Evolutionary conservation across 2,329 filamentous ascomycete species (phyloP).

Genomic region (Aureobasidium leucospermi): DNA sequence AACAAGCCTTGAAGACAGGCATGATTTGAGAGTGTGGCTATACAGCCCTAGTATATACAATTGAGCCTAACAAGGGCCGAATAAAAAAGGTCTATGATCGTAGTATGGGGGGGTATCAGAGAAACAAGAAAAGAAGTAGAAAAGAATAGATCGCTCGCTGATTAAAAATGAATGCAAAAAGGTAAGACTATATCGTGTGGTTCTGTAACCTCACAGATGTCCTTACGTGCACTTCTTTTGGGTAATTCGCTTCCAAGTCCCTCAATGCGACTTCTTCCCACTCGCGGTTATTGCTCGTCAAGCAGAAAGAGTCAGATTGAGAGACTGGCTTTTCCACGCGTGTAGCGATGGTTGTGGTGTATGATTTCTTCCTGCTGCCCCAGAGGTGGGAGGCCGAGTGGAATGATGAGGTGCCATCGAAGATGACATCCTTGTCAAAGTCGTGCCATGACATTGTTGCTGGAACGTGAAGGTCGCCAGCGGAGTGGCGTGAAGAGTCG

Average conservation of each 20-base stretch:
- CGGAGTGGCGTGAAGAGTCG: not conserved
- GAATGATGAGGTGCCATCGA: conserved; percentile 3
- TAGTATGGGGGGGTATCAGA: not conserved
- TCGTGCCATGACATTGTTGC: conserved; percentile 2
- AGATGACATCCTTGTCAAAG: conserved; percentile 8
- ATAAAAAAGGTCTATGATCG: not conserved
- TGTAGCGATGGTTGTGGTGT: conserved; percentile 5
- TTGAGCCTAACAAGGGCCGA: not conserved
- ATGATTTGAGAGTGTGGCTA: no score
- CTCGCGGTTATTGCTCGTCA: not conserved
- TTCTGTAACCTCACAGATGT: not conserved
- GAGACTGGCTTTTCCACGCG: not conserved
- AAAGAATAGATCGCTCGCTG: not conserved
- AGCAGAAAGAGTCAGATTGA: not conserved
- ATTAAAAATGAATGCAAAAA: not conserved
- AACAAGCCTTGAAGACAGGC: no score
- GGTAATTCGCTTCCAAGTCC: not conserved
- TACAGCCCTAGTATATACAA: not conserved
- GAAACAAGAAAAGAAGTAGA: not conserved
- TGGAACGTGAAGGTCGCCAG: not conserved
- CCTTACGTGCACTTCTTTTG: not conserved
- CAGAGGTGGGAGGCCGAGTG: not conserved
- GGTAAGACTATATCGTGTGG: not conserved
- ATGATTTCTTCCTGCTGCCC: not conserved
- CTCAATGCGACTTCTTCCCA: not conserved